Conservation (phyloP, 768 basidiomycete genomes). For the Naganishia onofrii region DNA sequence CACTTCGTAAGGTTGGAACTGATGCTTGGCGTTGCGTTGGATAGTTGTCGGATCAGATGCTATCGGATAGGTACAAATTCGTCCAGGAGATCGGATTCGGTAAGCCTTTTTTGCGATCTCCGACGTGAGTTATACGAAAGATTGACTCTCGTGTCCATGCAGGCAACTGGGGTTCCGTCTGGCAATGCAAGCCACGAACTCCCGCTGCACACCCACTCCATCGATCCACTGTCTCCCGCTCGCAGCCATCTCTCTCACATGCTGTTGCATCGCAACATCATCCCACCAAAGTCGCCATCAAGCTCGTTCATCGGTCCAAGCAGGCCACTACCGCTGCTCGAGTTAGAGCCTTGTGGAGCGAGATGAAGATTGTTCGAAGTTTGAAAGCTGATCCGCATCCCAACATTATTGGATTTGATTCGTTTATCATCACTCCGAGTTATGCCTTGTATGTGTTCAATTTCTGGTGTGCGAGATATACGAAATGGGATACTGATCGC, state of each 20-base stretch:
- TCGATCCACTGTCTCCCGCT: not conserved
- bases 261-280: constrained; percentile 31
- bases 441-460: constrained; percentile 72
- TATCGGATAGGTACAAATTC: constrained; percentile 43
- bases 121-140: not conserved
- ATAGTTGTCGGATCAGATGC: constrained; percentile 43
- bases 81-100: constrained; percentile 48
- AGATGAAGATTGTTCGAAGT: constrained; percentile 89
- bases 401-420: constrained; percentile 86
- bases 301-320: constrained; percentile 82
- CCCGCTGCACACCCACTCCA: constrained; percentile 28
- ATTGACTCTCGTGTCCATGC: not conserved
- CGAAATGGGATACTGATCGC: constrained; percentile 23
- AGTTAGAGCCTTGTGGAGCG: constrained; percentile 92
- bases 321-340: constrained; percentile 83
- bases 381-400: constrained; percentile 84
- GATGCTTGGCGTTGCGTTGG: not conserved
- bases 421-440: constrained; percentile 86
- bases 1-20: not conserved
- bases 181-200: constrained; percentile 39
- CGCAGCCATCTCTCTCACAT: constrained; percentile 13
- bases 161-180: constrained; percentile 50
- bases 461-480: constrained; percentile 6
- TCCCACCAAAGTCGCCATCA: constrained; percentile 66
- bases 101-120: constrained; percentile 6